Conservation (phyloP, 441 rosid species). For the Kokia cookei region DNA sequence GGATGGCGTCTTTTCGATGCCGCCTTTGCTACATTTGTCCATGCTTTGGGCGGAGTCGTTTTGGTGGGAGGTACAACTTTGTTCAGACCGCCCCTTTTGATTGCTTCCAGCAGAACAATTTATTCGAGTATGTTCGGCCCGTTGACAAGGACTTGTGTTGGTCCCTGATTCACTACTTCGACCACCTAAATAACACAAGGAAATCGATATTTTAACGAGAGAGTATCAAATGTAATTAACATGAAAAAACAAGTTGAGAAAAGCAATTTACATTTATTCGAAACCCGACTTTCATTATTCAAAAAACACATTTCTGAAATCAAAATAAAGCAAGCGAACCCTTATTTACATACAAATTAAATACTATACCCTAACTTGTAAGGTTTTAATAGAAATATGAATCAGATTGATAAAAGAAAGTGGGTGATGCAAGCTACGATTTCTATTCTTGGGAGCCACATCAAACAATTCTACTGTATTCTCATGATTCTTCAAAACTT, state of each 20-base stretch:
- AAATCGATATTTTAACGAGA: background rate
- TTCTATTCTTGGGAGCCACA: background rate
- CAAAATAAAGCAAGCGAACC: background rate
- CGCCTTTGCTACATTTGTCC: slow-evolving; percentile 1
- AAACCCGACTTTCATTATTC: background rate
- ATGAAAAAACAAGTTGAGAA: background rate
- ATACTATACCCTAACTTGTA: no score
- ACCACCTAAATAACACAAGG: slow-evolving; percentile 31
- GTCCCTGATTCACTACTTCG: slow-evolving; percentile 25
- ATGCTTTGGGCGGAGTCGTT: slow-evolving; percentile 1
- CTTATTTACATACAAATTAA: no score
- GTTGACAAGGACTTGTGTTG: slow-evolving; percentile 13
- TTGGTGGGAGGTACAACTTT: slow-evolving; percentile 11
- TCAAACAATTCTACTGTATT: background rate
- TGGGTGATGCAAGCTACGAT: background rate
- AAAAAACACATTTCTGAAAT: background rate
- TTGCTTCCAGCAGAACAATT: slow-evolving; percentile 4
- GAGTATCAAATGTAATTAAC: background rate
- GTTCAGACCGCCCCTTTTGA: slow-evolving; percentile 10
- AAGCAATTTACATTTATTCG: background rate
- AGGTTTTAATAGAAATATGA: no score
- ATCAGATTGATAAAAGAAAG: no score
- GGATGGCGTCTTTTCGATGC: background rate
- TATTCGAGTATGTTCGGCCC: slow-evolving; percentile 12
- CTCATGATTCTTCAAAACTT: background rate